Conservation (phyloP, 148 eudicot species). For the Spergularia bocconei region DNA sequence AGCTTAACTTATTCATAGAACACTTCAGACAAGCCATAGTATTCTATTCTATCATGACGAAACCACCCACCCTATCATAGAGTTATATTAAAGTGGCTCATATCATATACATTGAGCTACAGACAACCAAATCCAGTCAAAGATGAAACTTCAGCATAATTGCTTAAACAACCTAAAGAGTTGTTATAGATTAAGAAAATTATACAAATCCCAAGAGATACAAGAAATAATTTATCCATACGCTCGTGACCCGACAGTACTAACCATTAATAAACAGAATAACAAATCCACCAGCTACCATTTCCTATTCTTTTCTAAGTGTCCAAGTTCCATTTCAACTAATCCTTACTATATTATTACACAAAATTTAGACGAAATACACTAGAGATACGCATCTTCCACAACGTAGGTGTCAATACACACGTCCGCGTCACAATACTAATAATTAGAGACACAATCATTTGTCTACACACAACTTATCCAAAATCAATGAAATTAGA, state of each 20-base stretch:
- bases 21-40: slow-evolving; percentile 15
- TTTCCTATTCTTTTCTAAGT: not conserved
- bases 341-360: slow-evolving; percentile 13
- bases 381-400: not conserved
- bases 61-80: slow-evolving; percentile 14
- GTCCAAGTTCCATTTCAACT: slow-evolving; percentile 14
- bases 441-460: not conserved
- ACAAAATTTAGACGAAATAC: slow-evolving; percentile 18
- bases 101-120: slow-evolving; percentile 18
- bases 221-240: slow-evolving; percentile 10
- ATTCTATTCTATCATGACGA: slow-evolving; percentile 18
- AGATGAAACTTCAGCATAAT: slow-evolving; percentile 23
- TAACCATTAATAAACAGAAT: slow-evolving; percentile 11
- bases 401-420: not conserved
- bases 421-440: not conserved
- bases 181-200: slow-evolving; percentile 4
- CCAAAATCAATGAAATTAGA: not conserved
- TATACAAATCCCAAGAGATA: slow-evolving; percentile 6
- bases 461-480: slow-evolving; percentile 8
- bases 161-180: slow-evolving; percentile 14
- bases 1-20: slow-evolving; percentile 12
- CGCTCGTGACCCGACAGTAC: slow-evolving; percentile 16
- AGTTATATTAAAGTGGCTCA: slow-evolving; percentile 7
- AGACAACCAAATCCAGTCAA: slow-evolving; percentile 23
- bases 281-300: slow-evolving; percentile 13